Base-by-base conservation (phyloP, 768 basidiomycete species). In the Calocybe gangraenosa region DNA sequence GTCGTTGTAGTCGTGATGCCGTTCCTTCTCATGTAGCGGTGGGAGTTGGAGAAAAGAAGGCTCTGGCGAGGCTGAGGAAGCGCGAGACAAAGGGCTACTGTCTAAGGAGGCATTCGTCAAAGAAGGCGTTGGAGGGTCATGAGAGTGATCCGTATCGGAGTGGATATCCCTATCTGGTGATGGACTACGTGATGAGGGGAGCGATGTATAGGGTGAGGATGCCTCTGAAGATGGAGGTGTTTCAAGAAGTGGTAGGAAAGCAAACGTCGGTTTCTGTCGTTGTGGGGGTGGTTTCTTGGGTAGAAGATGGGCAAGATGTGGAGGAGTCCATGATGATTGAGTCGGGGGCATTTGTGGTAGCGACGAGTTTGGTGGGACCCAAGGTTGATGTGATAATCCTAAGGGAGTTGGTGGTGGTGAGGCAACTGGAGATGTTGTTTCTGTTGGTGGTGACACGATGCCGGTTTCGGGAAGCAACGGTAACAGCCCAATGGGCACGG, bases 401-500 rank as follows among this genome's bases (percentile, higher is more conserved):
- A 50, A 41, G 9, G 57, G 52, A 6, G 57, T 44, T 18, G 50
- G 32, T 4, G 41, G 36, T 3, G 51, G 46, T 15, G 46, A 44
- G 11, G 23, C n/a, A 33, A 36, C 33, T 13, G 56, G 52, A 18
- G 49, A 51, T 30, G 37, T 32, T 1, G 34, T 14, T 20, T 32
- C 15, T 4, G 47, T 40, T 18, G 47, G 50, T 19, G 45, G 14
- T 21, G 37, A 48, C 20, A 33, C 37, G 21, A 43, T 46, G 28
- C 52, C 41, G 11, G 55, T 30, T 19, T 65, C 60, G 7, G 70
- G 57, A 19, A 73, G 69, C 19, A 87, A 68, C 0, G 83, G 84
- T 2, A 87, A 56, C 0, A 87, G 69, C 2, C 73, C 73, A 32
- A 87, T 82, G 31, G 84, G 84, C 5, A 87, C 83, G 10, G 68